Evolutionary conservation across 495 filamentous ascomycete genomes (phyloP).

Genomic region (Schizothecium vesticola): DNA sequence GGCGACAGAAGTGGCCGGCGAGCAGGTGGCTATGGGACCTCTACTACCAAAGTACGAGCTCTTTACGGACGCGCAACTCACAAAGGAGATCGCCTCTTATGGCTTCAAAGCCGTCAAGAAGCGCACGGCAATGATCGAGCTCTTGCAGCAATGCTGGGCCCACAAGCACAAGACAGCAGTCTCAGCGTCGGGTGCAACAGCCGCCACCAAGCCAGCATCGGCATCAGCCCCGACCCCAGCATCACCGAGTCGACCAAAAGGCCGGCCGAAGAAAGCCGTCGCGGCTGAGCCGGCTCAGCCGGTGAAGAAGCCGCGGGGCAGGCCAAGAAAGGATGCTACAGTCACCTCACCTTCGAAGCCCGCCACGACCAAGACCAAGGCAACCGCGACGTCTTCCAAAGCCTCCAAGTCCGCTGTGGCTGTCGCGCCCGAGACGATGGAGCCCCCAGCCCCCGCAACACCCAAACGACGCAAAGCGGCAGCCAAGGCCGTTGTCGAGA

Average conservation of each 20-base stretch:
- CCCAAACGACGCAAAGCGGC: constrained; percentile 17
- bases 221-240: background rate
- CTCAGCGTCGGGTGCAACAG: constrained; percentile 12
- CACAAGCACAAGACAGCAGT: constrained; percentile 28
- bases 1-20: background rate
- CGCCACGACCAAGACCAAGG: background rate
- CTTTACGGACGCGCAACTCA: constrained; percentile 59
- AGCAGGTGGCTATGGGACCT: constrained; percentile 10
- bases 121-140: constrained; percentile 63
- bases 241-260: constrained; percentile 35
- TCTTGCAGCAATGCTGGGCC: constrained; percentile 71
- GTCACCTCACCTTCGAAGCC: background rate
- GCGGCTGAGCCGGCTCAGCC: background rate
- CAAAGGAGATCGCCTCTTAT: constrained; percentile 56
- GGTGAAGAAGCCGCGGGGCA: constrained; percentile 16
- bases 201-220: constrained; percentile 16
- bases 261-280: constrained; percentile 38
- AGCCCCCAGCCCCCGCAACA: constrained; percentile 3
- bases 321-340: constrained; percentile 18
- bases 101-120: constrained; percentile 72
- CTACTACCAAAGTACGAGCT: constrained; percentile 54
- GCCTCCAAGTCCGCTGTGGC: background rate
- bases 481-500: constrained; percentile 48
- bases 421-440: background rate
- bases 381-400: background rate